phyloP scores from a whole-genome alignment of 768 basidiomycete genomes.

The Russula earlei region DNA sequence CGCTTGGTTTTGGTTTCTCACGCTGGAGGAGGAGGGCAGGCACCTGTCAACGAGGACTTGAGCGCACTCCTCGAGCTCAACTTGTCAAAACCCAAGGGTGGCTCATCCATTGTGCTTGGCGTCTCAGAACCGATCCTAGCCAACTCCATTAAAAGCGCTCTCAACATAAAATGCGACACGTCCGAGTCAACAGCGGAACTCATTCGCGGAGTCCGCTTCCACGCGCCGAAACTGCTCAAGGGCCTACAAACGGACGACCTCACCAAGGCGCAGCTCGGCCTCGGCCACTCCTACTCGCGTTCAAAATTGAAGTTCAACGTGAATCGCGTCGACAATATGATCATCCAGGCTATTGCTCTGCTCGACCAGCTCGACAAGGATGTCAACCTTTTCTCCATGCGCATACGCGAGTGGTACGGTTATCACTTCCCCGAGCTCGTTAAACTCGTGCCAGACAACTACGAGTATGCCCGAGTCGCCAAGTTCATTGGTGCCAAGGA shows the following conservation, averaged over 20 bases:
- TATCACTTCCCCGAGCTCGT: constrained; percentile 98
- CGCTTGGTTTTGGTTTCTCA: neutral
- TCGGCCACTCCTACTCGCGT: constrained; percentile 95
- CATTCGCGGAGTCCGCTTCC: constrained; percentile 86
- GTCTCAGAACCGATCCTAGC: constrained; percentile 72
- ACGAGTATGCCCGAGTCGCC: constrained; percentile 80
- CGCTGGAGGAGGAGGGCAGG: constrained; percentile 38
- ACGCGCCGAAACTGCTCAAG: constrained; percentile 82
- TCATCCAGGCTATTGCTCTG: constrained; percentile 96
- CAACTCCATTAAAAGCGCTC: constrained; percentile 62
- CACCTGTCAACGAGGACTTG: constrained; percentile 74
- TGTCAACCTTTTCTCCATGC: constrained; percentile 98
- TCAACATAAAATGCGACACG: constrained; percentile 69
- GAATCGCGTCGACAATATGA: constrained; percentile 97
- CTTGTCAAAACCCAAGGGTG: constrained; percentile 67
- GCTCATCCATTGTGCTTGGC: constrained; percentile 60
- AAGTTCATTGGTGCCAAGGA: constrained; percentile 90
- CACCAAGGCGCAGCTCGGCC: constrained; percentile 86
- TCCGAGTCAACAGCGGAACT: constrained; percentile 76
- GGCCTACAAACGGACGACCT: constrained; percentile 85
- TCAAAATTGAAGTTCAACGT: constrained; percentile 98
- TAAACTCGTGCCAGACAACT: constrained; percentile 87
- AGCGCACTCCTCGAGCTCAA: constrained; percentile 81
- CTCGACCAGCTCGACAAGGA: constrained; percentile 99
- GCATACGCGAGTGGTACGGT: constrained; percentile 97